Evolutionary conservation across 2,329 filamentous ascomycete genomes (phyloP).

Genomic region (Ceratocystis ficicola): DNA sequence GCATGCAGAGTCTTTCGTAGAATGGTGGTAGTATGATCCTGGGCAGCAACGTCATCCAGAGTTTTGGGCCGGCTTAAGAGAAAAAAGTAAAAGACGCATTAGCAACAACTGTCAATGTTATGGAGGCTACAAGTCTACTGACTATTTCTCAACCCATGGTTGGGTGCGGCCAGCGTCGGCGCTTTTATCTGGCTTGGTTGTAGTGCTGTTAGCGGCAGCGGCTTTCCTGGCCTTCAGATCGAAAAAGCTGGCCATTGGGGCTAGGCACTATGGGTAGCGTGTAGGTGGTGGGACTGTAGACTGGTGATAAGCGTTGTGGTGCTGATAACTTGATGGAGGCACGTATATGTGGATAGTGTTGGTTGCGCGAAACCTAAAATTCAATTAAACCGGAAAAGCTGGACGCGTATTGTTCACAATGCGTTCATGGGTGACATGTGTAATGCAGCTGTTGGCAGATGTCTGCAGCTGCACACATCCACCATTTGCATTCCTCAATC

Average conservation of each 20-base stretch:
- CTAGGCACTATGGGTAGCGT: not conserved
- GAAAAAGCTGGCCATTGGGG: constrained; percentile 77
- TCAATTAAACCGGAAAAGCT: constrained; percentile 21
- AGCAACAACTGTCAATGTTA: constrained; percentile 19
- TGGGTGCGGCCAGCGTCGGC: constrained; percentile 55
- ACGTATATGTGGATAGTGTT: not conserved
- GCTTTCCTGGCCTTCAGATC: constrained; percentile 85
- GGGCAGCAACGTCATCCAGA: constrained; percentile 85
- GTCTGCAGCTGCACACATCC: not conserved
- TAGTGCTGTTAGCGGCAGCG: constrained; percentile 50
- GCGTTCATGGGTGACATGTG: no score
- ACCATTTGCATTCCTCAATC: not conserved
- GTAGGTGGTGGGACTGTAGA: no score
- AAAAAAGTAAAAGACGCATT: not conserved
- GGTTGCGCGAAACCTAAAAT: constrained; percentile 5
- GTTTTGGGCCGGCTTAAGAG: constrained; percentile 70
- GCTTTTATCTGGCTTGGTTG: constrained; percentile 53
- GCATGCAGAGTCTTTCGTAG: constrained; percentile 87
- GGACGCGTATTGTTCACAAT: not conserved
- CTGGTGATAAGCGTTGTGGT: not conserved
- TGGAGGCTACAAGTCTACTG: constrained; percentile 27
- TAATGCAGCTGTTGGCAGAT: not conserved
- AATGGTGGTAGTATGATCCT: constrained; percentile 92
- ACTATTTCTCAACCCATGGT: constrained; percentile 99
- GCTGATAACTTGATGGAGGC: not conserved